Conservation (phyloP, 805 yeast genomes). For the Yarrowia sp. region DNA sequence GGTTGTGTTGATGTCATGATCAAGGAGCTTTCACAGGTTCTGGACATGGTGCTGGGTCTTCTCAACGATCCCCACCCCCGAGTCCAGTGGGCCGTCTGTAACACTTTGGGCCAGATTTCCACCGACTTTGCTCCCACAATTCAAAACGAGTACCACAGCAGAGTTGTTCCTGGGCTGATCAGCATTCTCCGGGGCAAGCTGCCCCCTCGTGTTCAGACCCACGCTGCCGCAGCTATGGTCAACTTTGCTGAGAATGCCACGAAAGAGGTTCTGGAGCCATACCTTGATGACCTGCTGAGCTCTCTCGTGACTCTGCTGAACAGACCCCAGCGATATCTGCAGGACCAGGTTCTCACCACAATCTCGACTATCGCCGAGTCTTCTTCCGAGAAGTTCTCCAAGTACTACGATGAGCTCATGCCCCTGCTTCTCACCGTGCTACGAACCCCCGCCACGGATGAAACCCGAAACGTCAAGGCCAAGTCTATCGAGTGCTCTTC, state of each 20-base stretch:
- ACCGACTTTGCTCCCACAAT: slow-evolving; percentile 92
- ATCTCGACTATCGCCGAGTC: slow-evolving; percentile 97
- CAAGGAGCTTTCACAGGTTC: slow-evolving; percentile 71
- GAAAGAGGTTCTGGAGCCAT: slow-evolving; percentile 87
- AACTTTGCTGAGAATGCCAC: slow-evolving; percentile 91
- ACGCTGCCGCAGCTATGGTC: slow-evolving; percentile 97
- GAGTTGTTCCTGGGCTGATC: slow-evolving; percentile 83
- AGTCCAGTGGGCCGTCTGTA: slow-evolving; percentile 96
- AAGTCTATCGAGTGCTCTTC: slow-evolving; percentile 96
- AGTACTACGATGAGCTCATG: slow-evolving; percentile 93
- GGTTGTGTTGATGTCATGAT: slow-evolving; percentile 90
- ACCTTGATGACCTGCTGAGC: slow-evolving; percentile 72
- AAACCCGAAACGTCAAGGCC: slow-evolving; percentile 76
- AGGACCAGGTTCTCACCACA: slow-evolving; percentile 94
- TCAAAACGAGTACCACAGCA: slow-evolving; percentile 73
- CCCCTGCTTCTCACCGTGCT: slow-evolving; percentile 78
- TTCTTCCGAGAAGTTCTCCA: slow-evolving; percentile 80
- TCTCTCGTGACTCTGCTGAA: slow-evolving; percentile 73
- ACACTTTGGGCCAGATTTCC: slow-evolving; percentile 93
- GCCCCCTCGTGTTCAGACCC: slow-evolving; percentile 87
- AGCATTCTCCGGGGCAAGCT: slow-evolving; percentile 69
- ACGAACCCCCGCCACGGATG: slow-evolving; percentile 72
- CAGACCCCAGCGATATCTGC: slow-evolving; percentile 87
- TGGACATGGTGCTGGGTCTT: slow-evolving; percentile 83
- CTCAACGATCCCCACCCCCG: slow-evolving; percentile 84